Evolutionary conservation across 768 basidiomycete species (phyloP), one percentile per base, ranked within the genome.

Genomic region (Kwoniella bestiolae): DNA sequence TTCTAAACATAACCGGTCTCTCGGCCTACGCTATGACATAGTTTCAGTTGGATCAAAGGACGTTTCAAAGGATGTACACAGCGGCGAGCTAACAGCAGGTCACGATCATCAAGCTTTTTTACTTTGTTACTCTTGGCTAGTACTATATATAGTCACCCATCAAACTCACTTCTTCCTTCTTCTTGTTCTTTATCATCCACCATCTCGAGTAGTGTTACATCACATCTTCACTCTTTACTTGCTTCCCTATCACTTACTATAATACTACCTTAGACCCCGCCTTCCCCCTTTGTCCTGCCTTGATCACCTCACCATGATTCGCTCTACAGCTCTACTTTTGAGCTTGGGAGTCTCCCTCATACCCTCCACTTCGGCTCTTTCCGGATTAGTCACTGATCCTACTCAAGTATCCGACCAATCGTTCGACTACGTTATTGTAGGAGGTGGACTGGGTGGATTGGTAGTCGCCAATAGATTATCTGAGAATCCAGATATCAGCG

Each of bases 351-450:
- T 55, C 3, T 9, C 46, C n/a, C 46, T 47, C 45, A 56, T 63
- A 4, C 63, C 63, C 1, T 25, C 49, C 49, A n/a, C 63, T 29
- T 32, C 14, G 23, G 63, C 63, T n/a, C 18, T 65, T 34, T 65
- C 63, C 5, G 63, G 63, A 2, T 29, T 65, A 23, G 12, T 65
- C 34, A 58, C 63, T 7, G 63, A 65, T 59, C 63, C 56, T 18
- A 49, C 45, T 11, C 63, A 65, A 56, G 77, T 79, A 23, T 52
- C 65, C 28, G 65, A 64, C 5, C 65, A 78, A 53, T 70, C 84
- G 0, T 88, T 86, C 72, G 87, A 88, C 81, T 87, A 85, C 73
- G 83, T 88, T 61, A 83, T 85, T 68, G 82, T 80, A 18, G 85
- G 85, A 53, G 85, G 85, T 52, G 85, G 85, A 28, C 80, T 84